Conservation (phyloP, 1,284 basidiomycete species). For the Tylopilus orsonianus region DNA sequence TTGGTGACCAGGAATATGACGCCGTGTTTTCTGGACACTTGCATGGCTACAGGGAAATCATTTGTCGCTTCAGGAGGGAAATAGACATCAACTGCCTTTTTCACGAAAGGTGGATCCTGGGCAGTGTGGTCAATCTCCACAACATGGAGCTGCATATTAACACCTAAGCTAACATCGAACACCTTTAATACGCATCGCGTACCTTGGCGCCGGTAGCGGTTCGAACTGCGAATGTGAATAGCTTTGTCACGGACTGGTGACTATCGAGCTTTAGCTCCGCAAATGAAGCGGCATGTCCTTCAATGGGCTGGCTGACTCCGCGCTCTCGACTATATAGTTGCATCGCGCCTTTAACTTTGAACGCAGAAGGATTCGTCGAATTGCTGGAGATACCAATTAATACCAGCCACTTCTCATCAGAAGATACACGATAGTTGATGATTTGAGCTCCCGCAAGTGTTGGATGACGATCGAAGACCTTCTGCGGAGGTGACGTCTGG, state of each 20-base stretch:
- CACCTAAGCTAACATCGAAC: conserved; percentile 17
- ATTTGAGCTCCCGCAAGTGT: conserved; percentile 95
- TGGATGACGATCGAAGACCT: conserved; percentile 96
- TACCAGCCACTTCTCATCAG: conserved; percentile 97
- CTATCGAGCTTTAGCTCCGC: conserved; percentile 91
- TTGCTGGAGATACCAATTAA: conserved; percentile 96
- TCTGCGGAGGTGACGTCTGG: conserved; percentile 74
- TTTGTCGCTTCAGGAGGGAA: conserved; percentile 98
- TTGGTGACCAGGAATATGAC: conserved; percentile 99
- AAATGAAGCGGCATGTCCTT: conserved; percentile 97
- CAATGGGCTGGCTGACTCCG: conserved; percentile 97
- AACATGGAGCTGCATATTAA: conserved; percentile 78
- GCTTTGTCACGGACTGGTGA: conserved; percentile 79
- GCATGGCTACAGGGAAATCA: conserved; percentile 99
- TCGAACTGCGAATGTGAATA: conserved; percentile 95
- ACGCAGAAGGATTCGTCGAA: conserved; percentile 86
- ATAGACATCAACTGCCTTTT: conserved; percentile 99
- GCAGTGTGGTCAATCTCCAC: conserved; percentile 98
- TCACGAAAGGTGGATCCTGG: conserved; percentile 93
- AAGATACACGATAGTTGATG: conserved; percentile 94
- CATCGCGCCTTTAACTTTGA: conserved; percentile 98
- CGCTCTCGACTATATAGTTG: conserved; percentile 91
- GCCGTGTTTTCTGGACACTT: conserved; percentile 96
- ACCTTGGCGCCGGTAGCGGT: conserved; percentile 97
- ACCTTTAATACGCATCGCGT: conserved; percentile 27